Percentiles rank a stretch among this genome's conserved stretches.
Evolutionary conservation across 306 rosid genomes (phyloP).

Genomic region (Cicer arietinum): DNA sequence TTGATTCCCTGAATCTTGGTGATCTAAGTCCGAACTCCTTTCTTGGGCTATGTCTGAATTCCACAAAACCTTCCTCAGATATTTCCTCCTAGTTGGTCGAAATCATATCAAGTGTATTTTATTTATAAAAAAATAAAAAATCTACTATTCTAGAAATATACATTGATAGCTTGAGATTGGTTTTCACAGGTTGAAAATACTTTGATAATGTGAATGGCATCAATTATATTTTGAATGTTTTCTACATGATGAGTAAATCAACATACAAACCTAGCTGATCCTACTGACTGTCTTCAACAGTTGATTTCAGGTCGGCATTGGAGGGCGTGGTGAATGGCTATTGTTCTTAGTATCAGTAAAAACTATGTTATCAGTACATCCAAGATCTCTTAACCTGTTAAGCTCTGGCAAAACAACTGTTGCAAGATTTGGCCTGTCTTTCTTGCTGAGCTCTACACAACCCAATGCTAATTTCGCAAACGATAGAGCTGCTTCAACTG

Average conservation of each 20-base stretch:
- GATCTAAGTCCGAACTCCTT: neutral
- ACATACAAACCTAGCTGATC: constrained; percentile 45
- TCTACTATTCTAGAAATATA: constrained; percentile 18
- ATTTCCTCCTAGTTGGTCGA: constrained; percentile 34
- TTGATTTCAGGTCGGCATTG: constrained; percentile 38
- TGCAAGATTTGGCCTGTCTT: constrained; percentile 88
- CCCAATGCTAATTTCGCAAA: constrained; percentile 75
- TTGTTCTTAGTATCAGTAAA: constrained; percentile 4
- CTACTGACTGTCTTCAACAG: constrained; percentile 23
- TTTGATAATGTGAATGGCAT: constrained; percentile 25
- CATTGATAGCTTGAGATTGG: constrained; percentile 11
- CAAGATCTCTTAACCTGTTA: constrained; percentile 70
- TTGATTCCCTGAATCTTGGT: neutral
- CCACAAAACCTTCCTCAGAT: neutral
- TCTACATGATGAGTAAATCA: constrained; percentile 25
- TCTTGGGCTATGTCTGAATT: constrained; percentile 4
- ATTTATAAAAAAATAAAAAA: neutral
- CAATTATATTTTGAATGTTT: constrained; percentile 11
- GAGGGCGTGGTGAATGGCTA: constrained; percentile 36
- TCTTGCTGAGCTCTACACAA: constrained; percentile 84
- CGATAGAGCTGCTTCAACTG: constrained; percentile 67
- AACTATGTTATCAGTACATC: constrained; percentile 12
- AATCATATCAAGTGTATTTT: constrained; percentile 27
- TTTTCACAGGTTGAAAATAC: constrained; percentile 16
- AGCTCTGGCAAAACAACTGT: constrained; percentile 77